A percentile compares a stretch with the other conserved stretches of the same genome.
Conservation (phyloP, 148 eudicot genomes). For the Rhododendron ferrugineum region DNA sequence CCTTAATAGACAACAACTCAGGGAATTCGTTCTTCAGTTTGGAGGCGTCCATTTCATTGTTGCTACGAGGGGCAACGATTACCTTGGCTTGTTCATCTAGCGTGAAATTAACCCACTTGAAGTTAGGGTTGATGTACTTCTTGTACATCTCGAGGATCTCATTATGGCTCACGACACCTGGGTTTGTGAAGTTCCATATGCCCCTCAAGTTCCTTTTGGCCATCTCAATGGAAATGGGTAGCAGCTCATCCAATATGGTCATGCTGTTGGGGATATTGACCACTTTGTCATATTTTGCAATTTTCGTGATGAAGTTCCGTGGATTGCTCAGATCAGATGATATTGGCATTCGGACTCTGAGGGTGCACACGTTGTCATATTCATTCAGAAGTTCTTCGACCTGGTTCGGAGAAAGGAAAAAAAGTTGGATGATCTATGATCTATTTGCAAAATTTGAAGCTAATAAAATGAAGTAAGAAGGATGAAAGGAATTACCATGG, state of each 20-base stretch:
- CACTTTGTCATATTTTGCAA: conserved; percentile 9
- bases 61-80: conserved; percentile 4
- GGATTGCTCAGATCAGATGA: conserved; percentile 10
- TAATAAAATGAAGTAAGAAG: too few species aligned
- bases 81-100: conserved; percentile 11
- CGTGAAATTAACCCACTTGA: conserved; percentile 5
- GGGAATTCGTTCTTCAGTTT: conserved; percentile 7
- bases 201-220: conserved; percentile 6
- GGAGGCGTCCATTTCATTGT: conserved; percentile 8
- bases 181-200: conserved; percentile 18
- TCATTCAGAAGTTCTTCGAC: too few species aligned
- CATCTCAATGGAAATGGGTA: conserved; percentile 10
- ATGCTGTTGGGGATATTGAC: conserved; percentile 14
- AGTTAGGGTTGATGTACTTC: conserved; percentile 9
- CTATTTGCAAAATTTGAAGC: too few species aligned
- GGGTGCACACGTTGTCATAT: too few species aligned
- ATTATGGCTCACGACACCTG: conserved; percentile 6
- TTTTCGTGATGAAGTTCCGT: conserved; percentile 11
- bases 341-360: conserved; percentile 11
- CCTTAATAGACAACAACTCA: conserved; percentile 5
- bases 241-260: conserved; percentile 9
- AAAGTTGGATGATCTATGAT: too few species aligned
- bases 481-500: background rate
- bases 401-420: too few species aligned
- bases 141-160: conserved; percentile 12